Conservation (phyloP, 495 filamentous ascomycete species). For the Viridothelium virens region DNA sequence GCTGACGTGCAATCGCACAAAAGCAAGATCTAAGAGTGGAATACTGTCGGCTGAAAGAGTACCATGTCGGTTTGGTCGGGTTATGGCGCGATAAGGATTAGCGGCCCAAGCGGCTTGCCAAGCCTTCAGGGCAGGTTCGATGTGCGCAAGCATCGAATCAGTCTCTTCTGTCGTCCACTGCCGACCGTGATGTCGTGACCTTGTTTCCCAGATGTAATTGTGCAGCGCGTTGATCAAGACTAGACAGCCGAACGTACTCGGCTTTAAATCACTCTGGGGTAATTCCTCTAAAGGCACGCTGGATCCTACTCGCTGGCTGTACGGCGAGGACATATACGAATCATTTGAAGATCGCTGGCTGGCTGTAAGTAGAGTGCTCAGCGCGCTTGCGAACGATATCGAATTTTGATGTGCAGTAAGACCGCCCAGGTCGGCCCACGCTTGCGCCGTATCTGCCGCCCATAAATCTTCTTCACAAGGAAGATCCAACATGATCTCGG, state of each 20-base stretch:
- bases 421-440: slow-evolving; percentile 72
- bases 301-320: slow-evolving; percentile 43
- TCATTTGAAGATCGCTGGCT: slow-evolving; percentile 51
- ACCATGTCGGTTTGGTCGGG: slow-evolving; percentile 85
- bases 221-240: slow-evolving; percentile 92
- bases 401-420: slow-evolving; percentile 54
- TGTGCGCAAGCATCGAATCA: slow-evolving; percentile 92
- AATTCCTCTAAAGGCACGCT: slow-evolving; percentile 41
- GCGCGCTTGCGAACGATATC: slow-evolving; percentile 63
- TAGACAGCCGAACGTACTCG: slow-evolving; percentile 90
- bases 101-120: slow-evolving; percentile 94
- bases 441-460: slow-evolving; percentile 68
- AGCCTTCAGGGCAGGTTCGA: slow-evolving; percentile 86
- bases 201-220: slow-evolving; percentile 97
- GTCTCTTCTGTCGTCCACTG: slow-evolving; percentile 89
- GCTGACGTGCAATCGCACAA: slow-evolving; percentile 89
- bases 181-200: slow-evolving; percentile 81
- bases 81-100: slow-evolving; percentile 77
- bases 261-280: slow-evolving; percentile 60
- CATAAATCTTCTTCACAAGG: slow-evolving; percentile 94
- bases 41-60: slow-evolving; percentile 91
- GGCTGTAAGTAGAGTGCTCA: slow-evolving; percentile 71
- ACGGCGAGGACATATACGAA: slow-evolving; percentile 38
- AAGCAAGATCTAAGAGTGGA: slow-evolving; percentile 87
- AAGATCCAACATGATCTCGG: slow-evolving; percentile 82